Evolutionary conservation across 208 protist genomes (phyloP), one percentile per base, ranked within the genome.

Genomic region (Phytomonas francai): DNA sequence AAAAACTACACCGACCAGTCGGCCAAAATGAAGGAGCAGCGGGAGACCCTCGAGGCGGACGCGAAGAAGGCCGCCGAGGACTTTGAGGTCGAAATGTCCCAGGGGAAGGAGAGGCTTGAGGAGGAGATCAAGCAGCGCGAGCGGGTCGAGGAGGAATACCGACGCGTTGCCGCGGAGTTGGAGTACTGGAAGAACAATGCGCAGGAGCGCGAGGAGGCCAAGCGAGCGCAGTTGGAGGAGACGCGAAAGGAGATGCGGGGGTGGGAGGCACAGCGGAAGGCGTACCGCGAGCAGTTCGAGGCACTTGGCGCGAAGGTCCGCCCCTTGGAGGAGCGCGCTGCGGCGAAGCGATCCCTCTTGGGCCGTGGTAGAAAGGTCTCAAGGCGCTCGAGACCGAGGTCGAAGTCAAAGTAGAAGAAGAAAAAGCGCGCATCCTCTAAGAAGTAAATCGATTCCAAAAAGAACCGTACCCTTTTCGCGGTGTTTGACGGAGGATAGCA

Each of bases 241-340:
- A 64, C 87, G 30, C 81, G 85, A 68, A 74, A 73, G 66, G 85
- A 91, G n/a, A 68, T 75, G 66, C 65, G 71, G 39, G 71, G 78
- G n/a, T 93, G 85, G 87, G 51, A 67, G 6, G 58, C 66, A 28
- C 87, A 93, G 83, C 77, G 83, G 8, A 80, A 81, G 65, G 78
- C 82, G 77, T 89, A 90, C 74, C 65, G 72, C 22, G 65, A 74
- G 58, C 61, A 85, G 32, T 75, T 80, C 14, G 68, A 78, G 1
- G 76, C 81, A 57, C 31, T 80, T 62, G 68, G 87, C 70, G 64
- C 65, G 16, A 65, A 67, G 11, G 59, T 92, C 22, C 69, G 76
- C n/a, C 71, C 70, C 62, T 71, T 93, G 22, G 68, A 85, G 72
- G 79, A 79, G 28, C 73, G 71, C 42, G 59, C 45, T 8, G 56